Evolutionary conservation across 768 basidiomycete species (phyloP).

Genomic region (Mycena capillaripes): DNA sequence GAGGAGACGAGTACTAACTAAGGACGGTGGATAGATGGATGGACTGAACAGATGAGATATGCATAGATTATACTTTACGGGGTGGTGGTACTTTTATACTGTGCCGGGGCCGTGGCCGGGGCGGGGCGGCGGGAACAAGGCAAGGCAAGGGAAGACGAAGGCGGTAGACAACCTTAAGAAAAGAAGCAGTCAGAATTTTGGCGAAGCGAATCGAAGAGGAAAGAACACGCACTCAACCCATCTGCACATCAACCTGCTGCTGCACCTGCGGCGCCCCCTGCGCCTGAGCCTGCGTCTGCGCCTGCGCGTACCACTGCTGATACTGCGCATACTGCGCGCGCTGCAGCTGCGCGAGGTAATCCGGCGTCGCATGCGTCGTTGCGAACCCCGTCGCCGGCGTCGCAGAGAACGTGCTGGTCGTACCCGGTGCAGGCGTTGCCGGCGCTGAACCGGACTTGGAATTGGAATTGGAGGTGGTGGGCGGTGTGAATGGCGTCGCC

Average conservation of each 20-base stretch:
- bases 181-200: not conserved
- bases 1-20: not conserved
- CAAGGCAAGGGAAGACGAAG: not conserved
- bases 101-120: too few relatives aligned
- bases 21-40: not conserved
- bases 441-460: too few relatives aligned
- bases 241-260: conserved; percentile 35
- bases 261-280: conserved; percentile 50
- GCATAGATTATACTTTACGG: not conserved
- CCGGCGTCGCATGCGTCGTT: not conserved
- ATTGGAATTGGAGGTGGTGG: not conserved
- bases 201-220: not conserved
- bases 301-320: conserved; percentile 38
- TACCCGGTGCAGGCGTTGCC: conserved; percentile 11
- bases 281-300: conserved; percentile 44
- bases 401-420: too few relatives aligned
- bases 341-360: conserved; percentile 31
- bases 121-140: too few relatives aligned
- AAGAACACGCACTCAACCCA: conserved; percentile 8
- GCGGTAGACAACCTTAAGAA: not conserved
- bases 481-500: conserved; percentile 29
- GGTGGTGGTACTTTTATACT: not conserved
- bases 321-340: conserved; percentile 34
- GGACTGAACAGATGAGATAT: not conserved
- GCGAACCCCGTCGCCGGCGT: conserved; percentile 7